These are phyloP conservation scores for Boletus speciosus DNA, from an alignment of 768 basidiomycete genomes.

Conservation along the genomic window DNA sequence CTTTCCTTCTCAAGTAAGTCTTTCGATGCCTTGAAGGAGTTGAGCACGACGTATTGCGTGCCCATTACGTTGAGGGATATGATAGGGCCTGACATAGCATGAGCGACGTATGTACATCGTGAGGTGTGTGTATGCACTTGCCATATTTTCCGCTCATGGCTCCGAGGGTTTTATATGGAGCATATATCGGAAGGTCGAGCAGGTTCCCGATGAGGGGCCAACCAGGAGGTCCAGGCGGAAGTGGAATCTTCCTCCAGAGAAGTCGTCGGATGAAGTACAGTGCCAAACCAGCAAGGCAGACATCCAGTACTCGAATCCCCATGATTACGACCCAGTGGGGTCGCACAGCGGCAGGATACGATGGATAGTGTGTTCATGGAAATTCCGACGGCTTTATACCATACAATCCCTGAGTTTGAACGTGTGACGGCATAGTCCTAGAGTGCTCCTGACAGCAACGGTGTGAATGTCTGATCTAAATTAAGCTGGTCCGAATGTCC, in stretches of 20 bases:
- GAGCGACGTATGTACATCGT: background rate
- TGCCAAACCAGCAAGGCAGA: constrained; percentile 11
- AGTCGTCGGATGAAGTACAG: background rate
- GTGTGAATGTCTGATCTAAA: no score
- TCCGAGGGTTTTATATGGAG: constrained; percentile 50
- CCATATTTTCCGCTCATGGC: constrained; percentile 42
- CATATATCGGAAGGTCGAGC: constrained; percentile 49
- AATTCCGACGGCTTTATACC: background rate
- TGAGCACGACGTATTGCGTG: constrained; percentile 47
- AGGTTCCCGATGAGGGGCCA: constrained; percentile 50
- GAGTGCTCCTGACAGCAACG: no score
- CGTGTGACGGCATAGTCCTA: no score
- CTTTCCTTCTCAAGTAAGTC: constrained; percentile 17
- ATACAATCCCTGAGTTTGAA: no score
- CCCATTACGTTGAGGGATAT: constrained; percentile 32
- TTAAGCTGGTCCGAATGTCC: no score
- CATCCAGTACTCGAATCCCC: background rate
- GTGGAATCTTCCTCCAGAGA: background rate
- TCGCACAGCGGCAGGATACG: background rate
- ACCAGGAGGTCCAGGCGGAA: constrained; percentile 14
- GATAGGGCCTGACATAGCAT: constrained; percentile 17
- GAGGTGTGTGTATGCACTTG: constrained; percentile 18
- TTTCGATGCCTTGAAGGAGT: constrained; percentile 35
- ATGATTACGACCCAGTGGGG: background rate
- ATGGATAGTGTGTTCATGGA: background rate